A percentile compares a stretch with the other conserved stretches of the same genome.
Conservation (phyloP, 2,329 filamentous ascomycete species). For the Sordariomycetes sp. region DNA sequence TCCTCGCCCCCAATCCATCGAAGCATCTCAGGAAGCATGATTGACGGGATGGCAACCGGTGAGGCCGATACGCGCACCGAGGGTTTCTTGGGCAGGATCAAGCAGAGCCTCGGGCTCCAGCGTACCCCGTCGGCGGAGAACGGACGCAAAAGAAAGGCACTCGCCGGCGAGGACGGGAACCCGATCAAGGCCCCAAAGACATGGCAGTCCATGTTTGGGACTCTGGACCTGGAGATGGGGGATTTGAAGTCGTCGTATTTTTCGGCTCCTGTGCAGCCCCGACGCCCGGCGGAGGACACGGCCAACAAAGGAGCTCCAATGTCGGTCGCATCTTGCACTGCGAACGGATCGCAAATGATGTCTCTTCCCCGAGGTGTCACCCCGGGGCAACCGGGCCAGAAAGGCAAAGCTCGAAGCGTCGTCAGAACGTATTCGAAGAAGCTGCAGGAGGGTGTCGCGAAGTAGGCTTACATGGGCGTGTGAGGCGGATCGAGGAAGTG, state of each 20-base stretch:
- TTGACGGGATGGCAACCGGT: not conserved
- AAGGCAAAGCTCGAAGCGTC: not conserved
- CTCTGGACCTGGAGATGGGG: slow-evolving; percentile 1
- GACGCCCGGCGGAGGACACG: not conserved
- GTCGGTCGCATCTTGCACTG: not conserved
- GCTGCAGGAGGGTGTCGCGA: not conserved
- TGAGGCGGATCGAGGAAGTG: not conserved
- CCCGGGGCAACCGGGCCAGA: not conserved
- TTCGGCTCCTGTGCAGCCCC: not conserved
- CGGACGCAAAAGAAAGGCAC: not conserved
- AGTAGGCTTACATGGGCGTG: not conserved
- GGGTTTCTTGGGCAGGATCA: not conserved
- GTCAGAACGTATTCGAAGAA: slow-evolving; percentile 3
- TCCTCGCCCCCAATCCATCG: not conserved
- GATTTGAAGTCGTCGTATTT: slow-evolving; percentile 4
- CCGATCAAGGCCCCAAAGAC: not conserved
- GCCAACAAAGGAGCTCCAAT: not conserved
- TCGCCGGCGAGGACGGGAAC: not conserved
- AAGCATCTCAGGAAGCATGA: not conserved
- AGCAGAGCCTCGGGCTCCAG: not conserved
- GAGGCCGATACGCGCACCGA: not conserved
- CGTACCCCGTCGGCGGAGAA: not conserved
- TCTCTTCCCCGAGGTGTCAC: not conserved
- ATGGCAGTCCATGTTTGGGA: slow-evolving; percentile 1
- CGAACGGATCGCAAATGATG: not conserved